These are phyloP conservation scores for Mercurialis annua DNA, from an alignment of 345 rosid species.

Conservation along the genomic window DNA sequence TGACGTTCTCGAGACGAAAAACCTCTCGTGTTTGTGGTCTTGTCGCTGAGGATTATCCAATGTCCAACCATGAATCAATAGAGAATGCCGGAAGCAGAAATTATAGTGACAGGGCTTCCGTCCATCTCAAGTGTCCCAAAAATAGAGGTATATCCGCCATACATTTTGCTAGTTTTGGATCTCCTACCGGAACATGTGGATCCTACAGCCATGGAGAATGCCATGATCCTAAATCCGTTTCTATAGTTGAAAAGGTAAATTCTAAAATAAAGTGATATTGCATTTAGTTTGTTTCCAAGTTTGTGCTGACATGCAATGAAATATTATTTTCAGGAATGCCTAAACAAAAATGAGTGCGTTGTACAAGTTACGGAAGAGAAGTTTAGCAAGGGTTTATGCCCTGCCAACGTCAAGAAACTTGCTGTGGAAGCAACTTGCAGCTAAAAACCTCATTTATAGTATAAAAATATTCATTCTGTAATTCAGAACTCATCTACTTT, in stretches of 20 bases:
- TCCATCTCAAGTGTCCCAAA: constrained; percentile 44
- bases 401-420: constrained; percentile 33
- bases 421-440: constrained; percentile 50
- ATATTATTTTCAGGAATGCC: constrained; percentile 42
- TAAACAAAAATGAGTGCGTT: constrained; percentile 40
- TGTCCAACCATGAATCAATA: constrained; percentile 14
- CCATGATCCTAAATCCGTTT: constrained; percentile 46
- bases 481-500: no score
- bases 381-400: constrained; percentile 36
- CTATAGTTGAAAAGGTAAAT: constrained; percentile 46
- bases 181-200: constrained; percentile 54
- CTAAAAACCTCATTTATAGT: constrained; percentile 23
- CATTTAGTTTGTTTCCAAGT: neutral
- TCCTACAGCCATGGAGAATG: constrained; percentile 48
- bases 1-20: constrained; percentile 62
- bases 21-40: constrained; percentile 33
- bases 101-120: constrained; percentile 18
- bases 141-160: constrained; percentile 32
- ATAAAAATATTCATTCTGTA: no score
- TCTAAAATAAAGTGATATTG: neutral
- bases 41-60: constrained; percentile 43
- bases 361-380: constrained; percentile 38
- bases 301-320: neutral
- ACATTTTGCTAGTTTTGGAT: constrained; percentile 63
- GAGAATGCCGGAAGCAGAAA: constrained; percentile 21